These are phyloP conservation scores for Przewalskia tangutica DNA, from an alignment of 257 asterid genomes.

Conservation along the genomic window DNA sequence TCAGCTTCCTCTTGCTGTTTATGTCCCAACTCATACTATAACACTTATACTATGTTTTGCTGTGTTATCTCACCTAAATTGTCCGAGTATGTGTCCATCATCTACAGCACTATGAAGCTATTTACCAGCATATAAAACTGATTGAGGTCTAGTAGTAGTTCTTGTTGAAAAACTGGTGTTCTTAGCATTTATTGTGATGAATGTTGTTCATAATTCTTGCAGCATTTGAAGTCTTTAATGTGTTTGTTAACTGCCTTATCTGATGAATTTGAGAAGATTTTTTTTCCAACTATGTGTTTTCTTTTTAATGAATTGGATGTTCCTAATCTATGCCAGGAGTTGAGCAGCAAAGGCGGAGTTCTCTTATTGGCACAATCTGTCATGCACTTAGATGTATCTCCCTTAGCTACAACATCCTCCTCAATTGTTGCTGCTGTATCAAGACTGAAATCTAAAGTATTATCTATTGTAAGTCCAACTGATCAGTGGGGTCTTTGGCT, in stretches of 20 bases:
- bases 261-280: not conserved
- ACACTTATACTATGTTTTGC: not conserved
- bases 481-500: not conserved
- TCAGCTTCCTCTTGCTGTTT: not conserved
- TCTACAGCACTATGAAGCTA: not conserved
- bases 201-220: not conserved
- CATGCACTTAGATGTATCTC: constrained; percentile 48
- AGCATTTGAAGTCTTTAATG: not conserved
- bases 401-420: constrained; percentile 26
- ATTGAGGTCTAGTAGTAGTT: not conserved
- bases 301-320: constrained; percentile 15
- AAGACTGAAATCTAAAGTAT: constrained; percentile 74
- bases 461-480: constrained; percentile 73
- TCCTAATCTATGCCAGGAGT: constrained; percentile 42
- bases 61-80: not conserved
- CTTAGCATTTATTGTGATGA: not conserved
- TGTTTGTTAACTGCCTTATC: not conserved
- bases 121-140: not conserved
- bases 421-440: constrained; percentile 50
- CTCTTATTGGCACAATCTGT: constrained; percentile 67
- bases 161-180: not conserved
- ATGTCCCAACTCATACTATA: not conserved
- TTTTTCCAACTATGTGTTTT: not conserved
- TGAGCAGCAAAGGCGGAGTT: constrained; percentile 84
- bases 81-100: not conserved